Evolutionary conservation across 2,329 filamentous ascomycete genomes (phyloP).

Genomic region (Colletotrichum phormii): DNA sequence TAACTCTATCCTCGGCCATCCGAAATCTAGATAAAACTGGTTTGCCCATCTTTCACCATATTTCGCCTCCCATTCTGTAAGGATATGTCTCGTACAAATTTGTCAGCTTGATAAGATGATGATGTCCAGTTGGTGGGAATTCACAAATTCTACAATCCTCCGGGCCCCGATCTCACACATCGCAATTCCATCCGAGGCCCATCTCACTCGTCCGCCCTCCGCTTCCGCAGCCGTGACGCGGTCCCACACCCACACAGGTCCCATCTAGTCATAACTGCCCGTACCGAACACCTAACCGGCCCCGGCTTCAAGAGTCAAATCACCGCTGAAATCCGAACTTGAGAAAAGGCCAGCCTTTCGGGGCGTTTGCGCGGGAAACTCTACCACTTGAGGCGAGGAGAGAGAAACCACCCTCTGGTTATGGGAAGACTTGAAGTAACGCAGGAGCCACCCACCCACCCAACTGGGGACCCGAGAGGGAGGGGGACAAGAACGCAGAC

Average conservation of each 20-base stretch:
- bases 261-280: not conserved
- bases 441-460: not conserved
- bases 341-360: not conserved
- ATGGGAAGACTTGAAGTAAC: not conserved
- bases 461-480: not conserved
- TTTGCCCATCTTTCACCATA: not conserved
- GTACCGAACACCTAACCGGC: not conserved
- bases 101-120: not conserved
- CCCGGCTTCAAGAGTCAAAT: not conserved
- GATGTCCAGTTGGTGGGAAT: not conserved
- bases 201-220: not conserved
- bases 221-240: not conserved
- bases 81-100: not conserved
- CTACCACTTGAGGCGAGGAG: no score
- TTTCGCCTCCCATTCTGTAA: not conserved
- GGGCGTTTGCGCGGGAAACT: not conserved
- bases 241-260: not conserved
- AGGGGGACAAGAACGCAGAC: not conserved
- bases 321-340: not conserved
- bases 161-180: not conserved
- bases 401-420: not conserved
- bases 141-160: not conserved
- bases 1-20: not conserved
- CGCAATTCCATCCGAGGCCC: not conserved
- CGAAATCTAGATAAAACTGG: not conserved